Base-by-base conservation (phyloP, 2,329 filamentous ascomycete species). In the Aspergillus spinulosporus region DNA sequence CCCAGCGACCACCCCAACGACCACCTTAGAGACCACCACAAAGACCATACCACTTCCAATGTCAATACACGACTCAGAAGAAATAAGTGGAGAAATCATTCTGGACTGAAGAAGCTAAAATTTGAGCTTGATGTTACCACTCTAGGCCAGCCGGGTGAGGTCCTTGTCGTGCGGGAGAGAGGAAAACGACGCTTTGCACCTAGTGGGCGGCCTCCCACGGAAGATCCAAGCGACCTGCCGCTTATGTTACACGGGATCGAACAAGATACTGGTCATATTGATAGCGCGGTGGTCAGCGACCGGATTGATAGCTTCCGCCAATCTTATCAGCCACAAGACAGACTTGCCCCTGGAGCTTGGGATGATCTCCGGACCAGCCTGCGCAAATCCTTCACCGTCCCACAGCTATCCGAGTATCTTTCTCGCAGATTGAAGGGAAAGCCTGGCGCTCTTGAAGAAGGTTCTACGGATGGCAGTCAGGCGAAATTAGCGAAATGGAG, bases 81-180 rank as follows among this genome's bases (percentile, higher is more conserved):
- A 21, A 21, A 21, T 21, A 21, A 21, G 21, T 21, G 21, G 21
- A 21, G 21, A 21, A 21, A 21, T 21, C 21, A 21, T 21, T 21
- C 21, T 21, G 21, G 21, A 21, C 21, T 21, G 21, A 34, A 34
- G 45, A 36, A 57, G 58, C 7, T 15, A 45, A 57, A 26, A 21
- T 7, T 52, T 21, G 34, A 64, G 48, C 48, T 76, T 6, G 67
- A 66, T 34, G 67, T 74, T 29, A 61, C 69, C 37, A 57, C 70
- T 1, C 60, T 76, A 6, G 74, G 74, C 29, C 65, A 72, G 48
- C 73, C 72, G 1, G 72, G 68, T 2, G 66, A 75, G 49, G 68
- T 76, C 5, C 59, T 76, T 28, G 64, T 76, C 26, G 63, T 76
- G 6, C 62, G 64, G 39, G 57, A 67, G 15, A 59, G 54, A 48